Percentiles rank a stretch among this genome's conserved stretches.
Conservation (phyloP, 257 asterid species). For the Solanum boliviense region DNA sequence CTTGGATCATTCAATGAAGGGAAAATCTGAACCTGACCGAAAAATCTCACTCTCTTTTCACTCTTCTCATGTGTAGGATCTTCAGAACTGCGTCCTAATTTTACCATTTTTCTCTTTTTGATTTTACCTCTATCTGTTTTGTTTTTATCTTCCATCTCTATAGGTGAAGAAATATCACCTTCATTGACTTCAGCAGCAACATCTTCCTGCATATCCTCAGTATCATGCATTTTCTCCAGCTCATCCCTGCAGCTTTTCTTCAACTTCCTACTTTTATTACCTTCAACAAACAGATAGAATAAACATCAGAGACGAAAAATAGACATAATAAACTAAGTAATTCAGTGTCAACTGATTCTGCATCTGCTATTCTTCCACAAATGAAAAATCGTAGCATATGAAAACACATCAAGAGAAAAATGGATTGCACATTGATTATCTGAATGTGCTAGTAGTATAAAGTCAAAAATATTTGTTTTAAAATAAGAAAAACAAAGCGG, state of each 20-base stretch:
- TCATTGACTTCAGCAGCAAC: neutral
- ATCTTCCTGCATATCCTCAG: neutral
- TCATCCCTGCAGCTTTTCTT: neutral
- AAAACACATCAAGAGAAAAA: too few species aligned
- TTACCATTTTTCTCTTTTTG: neutral
- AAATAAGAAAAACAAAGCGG: neutral
- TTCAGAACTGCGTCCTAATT: neutral
- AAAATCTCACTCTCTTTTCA: neutral
- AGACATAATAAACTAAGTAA: too few species aligned
- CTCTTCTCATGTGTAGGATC: neutral
- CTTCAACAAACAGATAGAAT: too few species aligned
- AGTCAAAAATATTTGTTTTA: neutral
- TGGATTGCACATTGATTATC: neutral
- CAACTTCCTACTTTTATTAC: neutral
- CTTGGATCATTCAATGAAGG: neutral
- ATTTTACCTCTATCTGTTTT: neutral
- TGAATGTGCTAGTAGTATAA: neutral
- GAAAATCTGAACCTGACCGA: neutral
- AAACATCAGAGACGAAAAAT: too few species aligned
- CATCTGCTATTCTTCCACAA: too few species aligned
- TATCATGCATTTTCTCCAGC: neutral
- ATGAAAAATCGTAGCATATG: too few species aligned
- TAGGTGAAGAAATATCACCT: neutral
- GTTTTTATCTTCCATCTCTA: neutral
- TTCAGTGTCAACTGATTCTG: too few species aligned